Percentiles rank a stretch among this genome's conserved stretches.
phyloP scores from a whole-genome alignment of 2,329 filamentous ascomycete species.

The Ceratocystis cacaofunesta region DNA sequence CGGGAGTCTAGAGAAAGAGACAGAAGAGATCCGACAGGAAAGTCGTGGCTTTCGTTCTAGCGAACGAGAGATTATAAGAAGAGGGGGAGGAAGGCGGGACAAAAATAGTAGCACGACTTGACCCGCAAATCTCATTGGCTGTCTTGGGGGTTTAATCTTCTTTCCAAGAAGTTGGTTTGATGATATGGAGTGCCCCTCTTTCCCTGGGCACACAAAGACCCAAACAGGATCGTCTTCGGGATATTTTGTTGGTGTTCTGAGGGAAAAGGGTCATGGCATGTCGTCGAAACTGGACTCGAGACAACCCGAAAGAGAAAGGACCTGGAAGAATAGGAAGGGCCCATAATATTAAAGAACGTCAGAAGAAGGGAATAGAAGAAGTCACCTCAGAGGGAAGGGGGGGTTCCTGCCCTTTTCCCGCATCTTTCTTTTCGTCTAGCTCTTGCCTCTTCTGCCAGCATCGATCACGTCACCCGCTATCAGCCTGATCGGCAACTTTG shows the following conservation, averaged over 20 bases:
- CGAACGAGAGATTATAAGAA: neutral
- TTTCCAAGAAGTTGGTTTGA: neutral
- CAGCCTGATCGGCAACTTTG: too few relatives aligned
- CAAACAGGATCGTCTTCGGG: neutral
- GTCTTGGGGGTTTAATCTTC: neutral
- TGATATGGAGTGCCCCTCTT: neutral
- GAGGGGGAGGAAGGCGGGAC: neutral
- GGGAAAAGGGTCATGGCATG: neutral
- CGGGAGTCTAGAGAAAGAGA: neutral
- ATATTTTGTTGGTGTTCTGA: neutral
- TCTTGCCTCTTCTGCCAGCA: neutral
- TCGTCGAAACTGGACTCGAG: neutral
- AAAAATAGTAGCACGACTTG: neutral
- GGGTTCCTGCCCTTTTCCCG: neutral
- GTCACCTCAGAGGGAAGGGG: neutral
- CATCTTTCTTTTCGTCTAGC: neutral
- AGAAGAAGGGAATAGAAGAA: neutral
- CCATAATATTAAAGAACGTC: neutral
- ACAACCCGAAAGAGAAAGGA: neutral
- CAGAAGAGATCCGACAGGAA: neutral
- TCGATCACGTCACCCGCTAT: too few relatives aligned
- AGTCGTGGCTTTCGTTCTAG: neutral
- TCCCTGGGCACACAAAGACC: neutral
- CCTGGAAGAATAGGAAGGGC: neutral
- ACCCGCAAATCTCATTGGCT: neutral